Percentiles rank a stretch among this genome's conserved stretches.
Conservation (phyloP, 257 asterid species). For the Solanum pimpinellifolium region DNA sequence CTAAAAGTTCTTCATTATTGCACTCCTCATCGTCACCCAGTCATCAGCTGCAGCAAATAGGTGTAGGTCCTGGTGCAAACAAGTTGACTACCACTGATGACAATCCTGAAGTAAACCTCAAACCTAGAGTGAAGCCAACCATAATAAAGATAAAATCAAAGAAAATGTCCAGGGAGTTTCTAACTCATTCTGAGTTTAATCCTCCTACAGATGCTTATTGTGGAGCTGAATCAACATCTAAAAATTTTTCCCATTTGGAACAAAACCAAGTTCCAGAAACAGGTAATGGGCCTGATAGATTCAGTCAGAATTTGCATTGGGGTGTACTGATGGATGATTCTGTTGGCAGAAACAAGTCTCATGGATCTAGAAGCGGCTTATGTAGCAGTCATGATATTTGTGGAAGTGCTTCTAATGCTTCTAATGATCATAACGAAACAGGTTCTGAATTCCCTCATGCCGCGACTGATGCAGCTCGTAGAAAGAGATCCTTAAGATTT, state of each 20-base stretch:
- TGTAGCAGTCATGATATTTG: conserved; percentile 16
- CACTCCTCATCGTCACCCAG: conserved; percentile 3
- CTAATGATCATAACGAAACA: conserved; percentile 19
- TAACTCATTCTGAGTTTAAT: conserved; percentile 9
- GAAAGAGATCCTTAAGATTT: conserved; percentile 58
- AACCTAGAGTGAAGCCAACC: conserved; percentile 35
- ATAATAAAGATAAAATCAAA: conserved; percentile 48
- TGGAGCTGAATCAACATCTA: conserved; percentile 23
- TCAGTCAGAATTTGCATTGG: conserved; percentile 9
- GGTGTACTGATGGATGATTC: conserved; percentile 3
- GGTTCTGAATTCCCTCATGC: conserved; percentile 42
- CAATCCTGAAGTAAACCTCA: conserved; percentile 18
- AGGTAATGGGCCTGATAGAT: conserved; percentile 12
- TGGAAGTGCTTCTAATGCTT: conserved; percentile 20
- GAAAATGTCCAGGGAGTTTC: conserved; percentile 20
- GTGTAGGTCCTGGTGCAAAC: conserved; percentile 21
- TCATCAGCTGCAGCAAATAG: conserved; percentile 12
- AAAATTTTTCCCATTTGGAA: conserved; percentile 12
- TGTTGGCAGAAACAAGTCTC: not conserved
- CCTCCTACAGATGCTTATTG: conserved; percentile 12
- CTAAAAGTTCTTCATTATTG: conserved; percentile 18
- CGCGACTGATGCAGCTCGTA: conserved; percentile 65
- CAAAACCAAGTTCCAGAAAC: conserved; percentile 13
- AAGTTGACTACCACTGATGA: conserved; percentile 5
- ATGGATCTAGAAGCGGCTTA: not conserved